phyloP scores from a whole-genome alignment of 176 grass and related monocot genomes.

The Oryza glaberrima region DNA sequence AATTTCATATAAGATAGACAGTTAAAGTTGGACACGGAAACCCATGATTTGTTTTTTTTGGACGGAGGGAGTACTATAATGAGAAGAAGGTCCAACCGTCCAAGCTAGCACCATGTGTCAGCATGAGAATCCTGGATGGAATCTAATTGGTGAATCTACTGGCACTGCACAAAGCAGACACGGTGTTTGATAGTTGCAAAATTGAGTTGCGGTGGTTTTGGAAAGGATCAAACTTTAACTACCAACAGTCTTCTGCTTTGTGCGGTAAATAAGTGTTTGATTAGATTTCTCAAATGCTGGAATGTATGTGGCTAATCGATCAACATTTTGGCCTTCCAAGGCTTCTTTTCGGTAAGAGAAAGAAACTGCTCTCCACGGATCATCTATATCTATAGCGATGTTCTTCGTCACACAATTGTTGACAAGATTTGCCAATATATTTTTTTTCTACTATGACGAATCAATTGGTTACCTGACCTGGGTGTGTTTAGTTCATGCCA shows the following conservation, averaged over 20 bases:
- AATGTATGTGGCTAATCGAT: not conserved
- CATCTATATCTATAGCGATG: not conserved
- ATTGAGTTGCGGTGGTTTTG: not conserved
- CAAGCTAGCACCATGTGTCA: not conserved
- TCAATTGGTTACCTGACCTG: not conserved
- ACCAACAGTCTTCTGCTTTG: not conserved
- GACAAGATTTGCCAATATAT: not conserved
- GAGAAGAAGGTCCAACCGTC: not conserved
- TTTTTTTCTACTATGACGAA: not conserved
- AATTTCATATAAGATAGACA: no score
- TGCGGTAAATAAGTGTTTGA: not conserved
- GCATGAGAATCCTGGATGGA: not conserved
- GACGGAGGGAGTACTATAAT: not conserved
- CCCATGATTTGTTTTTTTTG: accelerated
- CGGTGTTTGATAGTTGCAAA: not conserved
- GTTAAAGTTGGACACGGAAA: no score
- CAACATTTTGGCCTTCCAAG: not conserved
- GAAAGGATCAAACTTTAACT: not conserved
- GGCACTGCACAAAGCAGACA: not conserved
- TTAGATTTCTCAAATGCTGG: not conserved
- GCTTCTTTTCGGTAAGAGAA: not conserved
- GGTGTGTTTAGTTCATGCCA: no score
- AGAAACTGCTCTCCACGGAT: not conserved
- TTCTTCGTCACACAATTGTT: not conserved
- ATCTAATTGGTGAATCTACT: not conserved